phyloP scores from a whole-genome alignment of 371 early-diverging fungal genomes.

The Rhizomucor pusillus region DNA sequence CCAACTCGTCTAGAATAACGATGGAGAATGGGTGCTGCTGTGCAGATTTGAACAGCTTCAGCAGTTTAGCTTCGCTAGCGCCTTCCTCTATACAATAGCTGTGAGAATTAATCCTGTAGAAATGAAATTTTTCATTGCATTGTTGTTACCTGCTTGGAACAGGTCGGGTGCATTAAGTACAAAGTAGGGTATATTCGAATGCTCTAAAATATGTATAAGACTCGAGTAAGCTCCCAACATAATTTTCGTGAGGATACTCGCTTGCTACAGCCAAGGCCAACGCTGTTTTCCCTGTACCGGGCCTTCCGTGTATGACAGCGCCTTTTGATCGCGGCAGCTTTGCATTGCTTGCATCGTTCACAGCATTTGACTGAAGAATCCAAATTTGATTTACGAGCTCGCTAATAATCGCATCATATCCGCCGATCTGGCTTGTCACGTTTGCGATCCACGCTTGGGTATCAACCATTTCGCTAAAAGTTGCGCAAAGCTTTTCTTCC shows the following conservation, averaged over 20 bases:
- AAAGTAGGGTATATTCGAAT: slow-evolving; percentile 53
- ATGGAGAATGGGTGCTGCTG: slow-evolving; percentile 32
- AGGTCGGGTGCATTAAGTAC: slow-evolving; percentile 70
- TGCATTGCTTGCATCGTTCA: slow-evolving; percentile 8
- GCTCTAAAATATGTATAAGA: slow-evolving; percentile 8
- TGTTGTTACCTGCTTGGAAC: slow-evolving; percentile 58
- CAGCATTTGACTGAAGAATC: slow-evolving; percentile 11
- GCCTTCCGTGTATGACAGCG: slow-evolving; percentile 52
- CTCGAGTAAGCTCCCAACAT: background rate
- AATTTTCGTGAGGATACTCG: slow-evolving; percentile 11
- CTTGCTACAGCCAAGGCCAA: slow-evolving; percentile 54
- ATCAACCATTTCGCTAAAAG: background rate
- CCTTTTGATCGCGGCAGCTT: slow-evolving; percentile 41
- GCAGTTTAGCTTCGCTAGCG: slow-evolving; percentile 48
- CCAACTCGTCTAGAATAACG: slow-evolving; percentile 62
- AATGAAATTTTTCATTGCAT: background rate
- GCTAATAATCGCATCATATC: slow-evolving; percentile 30
- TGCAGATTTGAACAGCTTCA: slow-evolving; percentile 33
- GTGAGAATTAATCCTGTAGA: background rate
- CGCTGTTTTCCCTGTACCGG: slow-evolving; percentile 66
- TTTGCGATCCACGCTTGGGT: slow-evolving; percentile 27
- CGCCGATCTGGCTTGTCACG: slow-evolving; percentile 40
- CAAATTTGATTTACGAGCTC: slow-evolving; percentile 25
- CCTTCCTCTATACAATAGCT: slow-evolving; percentile 49
- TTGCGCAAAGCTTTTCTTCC: no score